Base-by-base conservation (phyloP, 371 early-diverging fungal genomes). In the Mucor lusitanicus region DNA sequence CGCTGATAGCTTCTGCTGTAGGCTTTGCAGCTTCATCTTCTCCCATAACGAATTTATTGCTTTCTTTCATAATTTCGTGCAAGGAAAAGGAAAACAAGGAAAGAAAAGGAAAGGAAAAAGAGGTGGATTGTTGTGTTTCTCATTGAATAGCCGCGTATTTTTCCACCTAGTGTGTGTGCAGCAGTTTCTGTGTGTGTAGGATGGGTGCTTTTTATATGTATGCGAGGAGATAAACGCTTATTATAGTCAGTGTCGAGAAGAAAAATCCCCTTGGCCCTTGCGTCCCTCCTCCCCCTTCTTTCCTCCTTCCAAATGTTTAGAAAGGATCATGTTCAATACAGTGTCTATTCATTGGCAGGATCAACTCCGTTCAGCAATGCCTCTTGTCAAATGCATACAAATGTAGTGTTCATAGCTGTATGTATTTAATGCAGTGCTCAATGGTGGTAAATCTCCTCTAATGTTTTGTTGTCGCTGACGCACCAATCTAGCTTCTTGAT, bases 31-130 rank as follows among this genome's bases (percentile, higher is more conserved):
- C 17, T 42, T 72, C 68, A 21, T 68, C 72, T 61, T 64, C 72
- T 23, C 72, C 72, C 65, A 68, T 64, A 15, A 59, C 46, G 53
- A 72, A 72, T 39, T 67, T 71, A 28, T 59, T 59, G 27, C 57
- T 70, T 40, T 64, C 68, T 17, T 67, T 71, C 68, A 71, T 67
- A 48, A 23, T 48, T 6, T 11, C n/a, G 15, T 17, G 3, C 6
- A 42, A 15, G 55, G n/a, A 28, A n/a, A 54, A 28, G 28, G 12
- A 54, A 30, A 28, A 54, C 30, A 28, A 3, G 0, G 17, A 54
- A 28, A 54, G 27, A 54, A 30, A 28, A 6, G 17, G 17, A 28
- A 27, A 13, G 17, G 17, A 54, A 30, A 54, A 28, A 25, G 13
- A 27, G 28, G 4, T 23, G 23, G 25, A 9, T 23, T 25, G 25